Evolutionary conservation across 495 filamentous ascomycete genomes (phyloP).

Genomic region (Aspergillus haitiensis): DNA sequence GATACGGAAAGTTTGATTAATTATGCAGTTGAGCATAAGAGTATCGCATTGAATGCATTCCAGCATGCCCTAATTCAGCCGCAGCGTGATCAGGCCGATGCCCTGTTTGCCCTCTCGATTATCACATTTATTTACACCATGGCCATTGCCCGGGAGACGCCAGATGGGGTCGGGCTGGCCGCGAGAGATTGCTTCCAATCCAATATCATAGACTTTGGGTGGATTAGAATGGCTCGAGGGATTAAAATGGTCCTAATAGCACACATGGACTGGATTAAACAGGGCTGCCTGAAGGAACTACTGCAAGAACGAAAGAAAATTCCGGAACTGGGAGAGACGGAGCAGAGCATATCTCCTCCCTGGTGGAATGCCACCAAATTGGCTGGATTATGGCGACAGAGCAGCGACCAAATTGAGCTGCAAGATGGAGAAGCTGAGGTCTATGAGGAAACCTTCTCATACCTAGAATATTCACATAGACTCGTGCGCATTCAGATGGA

Average conservation of each 20-base stretch:
- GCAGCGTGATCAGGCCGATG: neutral
- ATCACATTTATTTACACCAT: neutral
- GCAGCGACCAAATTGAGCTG: neutral
- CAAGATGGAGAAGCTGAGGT: neutral
- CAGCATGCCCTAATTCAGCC: neutral
- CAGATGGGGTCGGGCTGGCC: neutral
- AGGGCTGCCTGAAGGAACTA: neutral
- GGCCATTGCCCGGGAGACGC: neutral
- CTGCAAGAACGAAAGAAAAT: neutral
- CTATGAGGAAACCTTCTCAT: neutral
- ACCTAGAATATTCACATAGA: neutral
- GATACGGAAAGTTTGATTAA: neutral
- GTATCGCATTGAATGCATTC: neutral
- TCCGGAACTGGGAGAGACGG: neutral
- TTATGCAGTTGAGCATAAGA: neutral
- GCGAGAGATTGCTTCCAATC: neutral
- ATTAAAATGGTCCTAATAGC: neutral
- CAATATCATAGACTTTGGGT: neutral
- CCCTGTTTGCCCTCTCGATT: neutral
- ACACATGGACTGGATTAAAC: slow-evolving; percentile 2
- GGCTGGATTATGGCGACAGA: neutral
- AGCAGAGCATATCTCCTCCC: neutral
- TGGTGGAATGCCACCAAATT: neutral
- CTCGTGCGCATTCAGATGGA: neutral
- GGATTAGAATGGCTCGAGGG: slow-evolving; percentile 1